A percentile compares a stretch with the other conserved stretches of the same genome.
These are phyloP conservation scores for Phylloboletellus chloephorus DNA, from an alignment of 1,284 basidiomycete genomes.

Conservation along the genomic window DNA sequence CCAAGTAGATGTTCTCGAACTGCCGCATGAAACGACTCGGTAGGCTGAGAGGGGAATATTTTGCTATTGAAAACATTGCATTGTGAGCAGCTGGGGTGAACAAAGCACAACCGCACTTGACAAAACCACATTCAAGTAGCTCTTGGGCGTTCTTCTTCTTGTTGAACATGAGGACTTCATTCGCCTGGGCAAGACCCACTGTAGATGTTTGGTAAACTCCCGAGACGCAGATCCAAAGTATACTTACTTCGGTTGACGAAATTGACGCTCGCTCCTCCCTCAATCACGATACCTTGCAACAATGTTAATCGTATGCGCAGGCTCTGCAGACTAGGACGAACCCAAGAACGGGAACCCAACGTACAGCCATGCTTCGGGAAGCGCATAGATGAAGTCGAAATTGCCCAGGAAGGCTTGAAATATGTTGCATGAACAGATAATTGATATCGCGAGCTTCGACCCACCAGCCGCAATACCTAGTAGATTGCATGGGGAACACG, in stretches of 20 bases:
- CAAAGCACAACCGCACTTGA: constrained; percentile 46
- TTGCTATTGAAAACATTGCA: constrained; percentile 37
- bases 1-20: constrained; percentile 45
- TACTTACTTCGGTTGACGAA: constrained; percentile 57
- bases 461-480: constrained; percentile 64
- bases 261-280: constrained; percentile 62
- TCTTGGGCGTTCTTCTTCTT: constrained; percentile 60
- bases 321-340: constrained; percentile 25
- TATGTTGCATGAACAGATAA: background rate
- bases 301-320: constrained; percentile 4
- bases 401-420: constrained; percentile 58
- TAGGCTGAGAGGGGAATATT: constrained; percentile 51
- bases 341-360: constrained; percentile 68
- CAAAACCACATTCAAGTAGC: constrained; percentile 54
- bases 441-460: background rate
- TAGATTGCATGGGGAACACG: constrained; percentile 5
- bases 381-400: constrained; percentile 69
- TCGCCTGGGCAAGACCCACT: constrained; percentile 67
- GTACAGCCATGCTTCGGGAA: constrained; percentile 57
- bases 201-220: constrained; percentile 1
- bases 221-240: background rate
- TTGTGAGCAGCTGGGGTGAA: constrained; percentile 1
- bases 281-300: constrained; percentile 50
- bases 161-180: constrained; percentile 63
- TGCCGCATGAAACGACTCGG: constrained; percentile 48